phyloP scores from a whole-genome alignment of 176 grass and related monocot species.

The Echinochloa phyllopogon region DNA sequence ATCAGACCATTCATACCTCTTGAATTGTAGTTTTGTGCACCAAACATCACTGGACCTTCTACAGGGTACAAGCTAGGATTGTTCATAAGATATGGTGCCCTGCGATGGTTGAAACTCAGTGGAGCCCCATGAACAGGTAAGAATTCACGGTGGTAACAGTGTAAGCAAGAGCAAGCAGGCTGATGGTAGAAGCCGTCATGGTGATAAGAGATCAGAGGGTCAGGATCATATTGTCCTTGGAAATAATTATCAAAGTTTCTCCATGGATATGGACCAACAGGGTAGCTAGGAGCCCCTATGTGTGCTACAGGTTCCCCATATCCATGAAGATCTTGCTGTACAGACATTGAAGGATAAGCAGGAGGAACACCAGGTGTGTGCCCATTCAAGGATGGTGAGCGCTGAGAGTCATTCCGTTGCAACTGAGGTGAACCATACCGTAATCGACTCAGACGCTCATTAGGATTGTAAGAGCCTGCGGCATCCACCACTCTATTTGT shows the following conservation, averaged over 20 bases:
- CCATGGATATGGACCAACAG: constrained; percentile 58
- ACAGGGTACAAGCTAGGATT: constrained; percentile 47
- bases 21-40: constrained; percentile 50
- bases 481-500: constrained; percentile 25
- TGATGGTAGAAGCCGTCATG: constrained; percentile 95
- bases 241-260: constrained; percentile 65
- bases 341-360: constrained; percentile 52
- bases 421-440: constrained; percentile 61
- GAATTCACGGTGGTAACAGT: constrained; percentile 73
- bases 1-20: constrained; percentile 49
- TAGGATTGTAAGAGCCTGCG: constrained; percentile 47
- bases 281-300: constrained; percentile 64
- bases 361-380: constrained; percentile 45
- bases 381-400: constrained; percentile 50
- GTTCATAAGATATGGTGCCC: constrained; percentile 51
- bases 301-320: constrained; percentile 45
- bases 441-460: constrained; percentile 55
- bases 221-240: constrained; percentile 69
- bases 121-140: constrained; percentile 62
- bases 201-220: constrained; percentile 83
- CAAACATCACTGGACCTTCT: constrained; percentile 42
- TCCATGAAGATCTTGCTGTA: constrained; percentile 55
- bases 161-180: constrained; percentile 82
- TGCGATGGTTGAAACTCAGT: constrained; percentile 55
- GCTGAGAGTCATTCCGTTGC: constrained; percentile 50